Conservation (phyloP, 2,329 filamentous ascomycete genomes). For the Keithomyces neogunnii region DNA sequence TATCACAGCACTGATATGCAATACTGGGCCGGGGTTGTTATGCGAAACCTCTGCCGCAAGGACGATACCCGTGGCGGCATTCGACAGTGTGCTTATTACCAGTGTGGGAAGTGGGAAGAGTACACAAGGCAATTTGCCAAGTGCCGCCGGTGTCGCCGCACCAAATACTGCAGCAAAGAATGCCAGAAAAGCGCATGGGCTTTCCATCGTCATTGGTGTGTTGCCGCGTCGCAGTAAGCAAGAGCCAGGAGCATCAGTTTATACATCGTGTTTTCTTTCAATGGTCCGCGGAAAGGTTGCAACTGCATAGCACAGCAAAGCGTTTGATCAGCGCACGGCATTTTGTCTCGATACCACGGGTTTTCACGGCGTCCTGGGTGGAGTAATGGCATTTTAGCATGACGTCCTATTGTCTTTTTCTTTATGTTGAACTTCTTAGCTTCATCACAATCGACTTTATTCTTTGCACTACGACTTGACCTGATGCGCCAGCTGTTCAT, state of each 20-base stretch:
- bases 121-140: slow-evolving; percentile 96
- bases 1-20: slow-evolving; percentile 97
- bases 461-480: background rate
- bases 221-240: slow-evolving; percentile 55
- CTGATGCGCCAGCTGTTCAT: background rate
- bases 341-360: slow-evolving; percentile 37
- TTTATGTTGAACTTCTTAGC: slow-evolving; percentile 3
- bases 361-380: slow-evolving; percentile 19
- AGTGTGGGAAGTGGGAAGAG: slow-evolving; percentile 98
- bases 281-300: slow-evolving; percentile 20
- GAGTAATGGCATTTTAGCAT: slow-evolving; percentile 13
- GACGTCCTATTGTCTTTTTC: slow-evolving; percentile 4
- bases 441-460: slow-evolving; percentile 1
- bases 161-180: slow-evolving; percentile 99
- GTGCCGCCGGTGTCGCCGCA: slow-evolving; percentile 88
- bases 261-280: slow-evolving; percentile 18
- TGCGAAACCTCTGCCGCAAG: slow-evolving; percentile 97
- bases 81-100: slow-evolving; percentile 93
- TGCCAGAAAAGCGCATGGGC: slow-evolving; percentile 99
- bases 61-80: slow-evolving; percentile 93
- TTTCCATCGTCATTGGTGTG: slow-evolving; percentile 96
- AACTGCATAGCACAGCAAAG: slow-evolving; percentile 33
- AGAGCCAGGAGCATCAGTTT: slow-evolving; percentile 8
- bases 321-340: slow-evolving; percentile 31
- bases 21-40: slow-evolving; percentile 98